Base-by-base conservation (phyloP, 2,329 filamentous ascomycete genomes). In the Bipolaris bicolor region DNA sequence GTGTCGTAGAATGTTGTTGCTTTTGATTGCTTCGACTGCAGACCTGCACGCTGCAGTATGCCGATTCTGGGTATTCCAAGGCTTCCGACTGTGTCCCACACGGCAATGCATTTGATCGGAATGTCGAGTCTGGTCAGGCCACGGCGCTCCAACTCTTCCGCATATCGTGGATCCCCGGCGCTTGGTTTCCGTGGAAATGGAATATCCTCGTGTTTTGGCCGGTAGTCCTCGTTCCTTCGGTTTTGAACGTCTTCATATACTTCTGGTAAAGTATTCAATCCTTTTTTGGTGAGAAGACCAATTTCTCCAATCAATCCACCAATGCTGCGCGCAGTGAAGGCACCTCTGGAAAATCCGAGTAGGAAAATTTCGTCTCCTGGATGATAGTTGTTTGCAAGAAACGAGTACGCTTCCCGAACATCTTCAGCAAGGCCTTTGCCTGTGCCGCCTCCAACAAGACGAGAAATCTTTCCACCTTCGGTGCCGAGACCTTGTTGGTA, bases 361-460 rank as follows among this genome's bases (percentile, higher is more conserved):
- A 82, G 66, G 58, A 81, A 82, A 41, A 82, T 80, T 16, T 79
- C 78, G 55, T 82, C 80, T 52, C 82, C 82, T 0, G 76, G 76
- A n/a, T 77, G 71, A 62, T 81, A 84, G 67, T 84, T 85, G 53
- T 81, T 80, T n/a, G 79, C 77, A 1, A 84, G 69, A 64, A 83
- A 84, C 6, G 76, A 76, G 51, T 85, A 83, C 0, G 75, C 79
- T 67, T 82, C 78, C 11, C 80, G 73, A 3, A 83, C 78, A 45
- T 80, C 80, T 33, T 82, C 80, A 3, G 72, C 70, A 9, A 83
- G 71, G 5, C 81, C 80, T 61, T 78, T 76, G n/a, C 79, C 79
- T 5, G 74, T 79, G 15, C 76, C 68, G 15, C 79, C 75, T 33
- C 75, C 70, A 36, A 78, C 62, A 34, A 82, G 49, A 47, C 76